Base-by-base conservation (phyloP, 2,329 filamentous ascomycete genomes). In the Neurospora sp. region DNA sequence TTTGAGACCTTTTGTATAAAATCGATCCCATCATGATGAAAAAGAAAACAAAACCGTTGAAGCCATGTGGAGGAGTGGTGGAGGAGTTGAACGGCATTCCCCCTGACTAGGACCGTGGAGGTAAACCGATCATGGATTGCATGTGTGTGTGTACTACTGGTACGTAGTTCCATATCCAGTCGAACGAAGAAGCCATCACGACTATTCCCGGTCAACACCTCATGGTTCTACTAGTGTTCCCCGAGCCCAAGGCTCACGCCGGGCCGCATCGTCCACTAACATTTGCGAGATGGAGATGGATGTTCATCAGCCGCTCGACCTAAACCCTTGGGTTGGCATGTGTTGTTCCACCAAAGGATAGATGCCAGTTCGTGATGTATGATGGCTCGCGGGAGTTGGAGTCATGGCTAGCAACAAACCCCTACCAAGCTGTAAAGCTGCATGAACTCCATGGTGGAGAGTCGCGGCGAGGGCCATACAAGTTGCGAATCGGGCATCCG, bases 1-100 rank as follows among this genome's bases (percentile, higher is more conserved):
- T 69, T 67, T 66, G 68, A 68, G 52, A 72, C 69, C 74, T 76
- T 77, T 74, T 77, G 76, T 77, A 77, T 68, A 76, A 73, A 62
- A 17, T 10, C 7, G 3, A 33, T 62, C 28, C 28, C 23, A 17
- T 33, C 52, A 62, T 62, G 3, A 62, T 62, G 28, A 62, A 62
- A 33, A 62, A 33, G 23, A 62, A 62, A 62, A 33, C 23, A 33
- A 33, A 17, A 62, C 52, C 52, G 52, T 62, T 62, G 52, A 62
- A 33, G 52, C 28, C 52, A 62, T 62, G 52, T 62, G 52, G 52
- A 62, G 52, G 52, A 62, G 23, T 62, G 52, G 52, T 62, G 52
- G 52, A 58, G 52, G 52, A 17, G 13, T 62, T 17, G 52, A 62
- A 62, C 23, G 52, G 23, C 52, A 62, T 36, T 17, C 28, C 52